Percentiles rank a stretch among this genome's conserved stretches.
Conservation (phyloP, 139 green algal species). For the Coelastrella sp. region DNA sequence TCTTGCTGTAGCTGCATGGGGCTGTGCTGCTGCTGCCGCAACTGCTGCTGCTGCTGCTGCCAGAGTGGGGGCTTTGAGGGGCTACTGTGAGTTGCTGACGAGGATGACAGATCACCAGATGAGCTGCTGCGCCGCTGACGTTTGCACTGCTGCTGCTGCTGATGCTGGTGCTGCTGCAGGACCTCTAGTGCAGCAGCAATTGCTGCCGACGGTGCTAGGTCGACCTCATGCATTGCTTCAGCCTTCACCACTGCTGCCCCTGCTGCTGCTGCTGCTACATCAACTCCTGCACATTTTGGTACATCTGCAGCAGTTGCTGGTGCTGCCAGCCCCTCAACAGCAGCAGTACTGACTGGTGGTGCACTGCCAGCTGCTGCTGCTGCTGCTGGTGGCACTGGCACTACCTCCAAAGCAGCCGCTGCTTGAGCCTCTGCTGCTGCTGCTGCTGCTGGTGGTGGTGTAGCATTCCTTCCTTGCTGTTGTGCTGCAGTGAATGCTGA, state of each 20-base stretch:
- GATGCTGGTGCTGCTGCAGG: background rate
- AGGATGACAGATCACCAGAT: background rate
- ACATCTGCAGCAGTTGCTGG: background rate
- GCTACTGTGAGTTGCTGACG: background rate
- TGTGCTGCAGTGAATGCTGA: no score
- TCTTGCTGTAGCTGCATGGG: background rate
- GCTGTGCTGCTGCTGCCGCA: background rate
- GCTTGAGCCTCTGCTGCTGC: background rate
- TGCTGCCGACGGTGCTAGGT: background rate
- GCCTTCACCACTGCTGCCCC: slow-evolving; percentile 1
- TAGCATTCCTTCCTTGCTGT: background rate
- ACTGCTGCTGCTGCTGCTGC: background rate
- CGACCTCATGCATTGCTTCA: background rate
- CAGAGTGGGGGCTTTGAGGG: background rate
- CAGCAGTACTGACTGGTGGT: background rate
- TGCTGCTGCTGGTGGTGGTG: background rate
- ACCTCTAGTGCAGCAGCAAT: background rate
- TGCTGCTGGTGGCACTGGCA: background rate
- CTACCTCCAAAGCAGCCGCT: background rate
- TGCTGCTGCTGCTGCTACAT: background rate
- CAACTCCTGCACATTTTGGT: background rate
- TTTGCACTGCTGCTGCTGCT: background rate
- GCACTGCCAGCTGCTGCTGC: background rate
- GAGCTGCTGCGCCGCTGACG: no score
- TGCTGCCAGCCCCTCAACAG: no score